These are phyloP conservation scores for Sphaerobolus stellatus DNA, from an alignment of 1,284 basidiomycete genomes.

Conservation along the genomic window DNA sequence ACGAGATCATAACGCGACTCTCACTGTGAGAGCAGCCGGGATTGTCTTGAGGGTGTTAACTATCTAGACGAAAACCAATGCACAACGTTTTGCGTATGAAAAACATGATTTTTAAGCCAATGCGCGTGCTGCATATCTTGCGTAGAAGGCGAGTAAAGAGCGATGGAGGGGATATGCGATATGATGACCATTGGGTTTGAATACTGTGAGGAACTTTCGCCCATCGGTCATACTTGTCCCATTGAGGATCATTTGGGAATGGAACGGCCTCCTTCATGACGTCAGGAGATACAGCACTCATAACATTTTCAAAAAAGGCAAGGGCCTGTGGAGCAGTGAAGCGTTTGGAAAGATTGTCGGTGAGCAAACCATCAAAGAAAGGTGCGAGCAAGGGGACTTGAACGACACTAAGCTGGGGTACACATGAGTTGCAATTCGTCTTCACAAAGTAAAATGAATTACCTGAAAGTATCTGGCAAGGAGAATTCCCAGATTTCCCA, in stretches of 20 bases:
- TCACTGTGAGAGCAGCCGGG: no score
- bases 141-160: not conserved
- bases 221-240: not conserved
- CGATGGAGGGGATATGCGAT: not conserved
- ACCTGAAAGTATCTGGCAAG: not conserved
- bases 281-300: not conserved
- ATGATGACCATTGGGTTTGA: not conserved
- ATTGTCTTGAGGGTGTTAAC: no score
- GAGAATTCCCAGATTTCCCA: slow-evolving; percentile 11
- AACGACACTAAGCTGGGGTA: not conserved
- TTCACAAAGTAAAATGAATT: not conserved
- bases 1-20: no score
- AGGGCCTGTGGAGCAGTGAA: not conserved
- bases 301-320: not conserved
- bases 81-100: no score
- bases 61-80: no score
- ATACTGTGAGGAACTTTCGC: not conserved
- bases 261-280: not conserved
- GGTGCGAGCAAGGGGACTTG: not conserved
- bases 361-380: not conserved
- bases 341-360: not conserved
- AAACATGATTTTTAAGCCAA: not conserved
- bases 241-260: not conserved
- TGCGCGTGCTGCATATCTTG: not conserved
- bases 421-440: not conserved